Percentiles rank a stretch among this genome's conserved stretches.
Evolutionary conservation across 768 basidiomycete species (phyloP).

Genomic region (Russula virescens): DNA sequence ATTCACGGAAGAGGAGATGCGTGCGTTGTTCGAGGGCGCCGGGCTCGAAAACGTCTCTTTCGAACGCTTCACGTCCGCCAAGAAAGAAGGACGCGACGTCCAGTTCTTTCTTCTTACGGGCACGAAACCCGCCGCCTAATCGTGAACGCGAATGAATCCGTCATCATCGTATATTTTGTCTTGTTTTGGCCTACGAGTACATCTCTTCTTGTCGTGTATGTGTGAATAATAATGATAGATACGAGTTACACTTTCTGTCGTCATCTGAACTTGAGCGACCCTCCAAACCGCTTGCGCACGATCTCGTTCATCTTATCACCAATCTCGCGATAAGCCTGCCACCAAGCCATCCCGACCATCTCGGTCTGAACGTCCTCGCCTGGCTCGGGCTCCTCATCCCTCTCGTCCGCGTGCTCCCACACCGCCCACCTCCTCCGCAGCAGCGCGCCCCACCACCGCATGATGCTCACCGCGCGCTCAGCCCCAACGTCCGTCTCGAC

Average conservation of each 20-base stretch:
- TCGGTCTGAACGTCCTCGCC: constrained; percentile 31
- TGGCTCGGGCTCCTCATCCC: constrained; percentile 33
- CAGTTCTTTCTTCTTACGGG: constrained; percentile 18
- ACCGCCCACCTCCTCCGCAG: constrained; percentile 58
- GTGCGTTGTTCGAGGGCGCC: constrained; percentile 45
- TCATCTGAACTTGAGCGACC: constrained; percentile 56
- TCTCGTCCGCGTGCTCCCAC: constrained; percentile 39
- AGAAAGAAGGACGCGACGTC: constrained; percentile 7
- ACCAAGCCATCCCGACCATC: constrained; percentile 66
- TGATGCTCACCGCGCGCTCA: constrained; percentile 60
- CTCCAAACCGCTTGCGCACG: constrained; percentile 65
- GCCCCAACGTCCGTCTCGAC: constrained; percentile 68
- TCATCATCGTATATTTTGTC: too few relatives aligned
- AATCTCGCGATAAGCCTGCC: constrained; percentile 68
- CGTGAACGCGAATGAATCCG: background rate
- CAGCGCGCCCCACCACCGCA: constrained; percentile 80
- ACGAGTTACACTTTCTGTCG: background rate
- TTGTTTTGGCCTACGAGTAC: too few relatives aligned
- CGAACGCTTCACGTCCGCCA: constrained; percentile 11
- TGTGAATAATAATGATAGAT: background rate
- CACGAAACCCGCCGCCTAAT: background rate
- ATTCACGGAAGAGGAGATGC: constrained; percentile 45
- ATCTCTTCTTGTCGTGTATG: too few relatives aligned
- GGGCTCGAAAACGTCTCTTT: constrained; percentile 43
- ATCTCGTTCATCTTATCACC: constrained; percentile 62